Percentiles rank a stretch among this genome's conserved stretches.
Conservation (phyloP, 306 rosid genomes). For the Quercus glauca region DNA sequence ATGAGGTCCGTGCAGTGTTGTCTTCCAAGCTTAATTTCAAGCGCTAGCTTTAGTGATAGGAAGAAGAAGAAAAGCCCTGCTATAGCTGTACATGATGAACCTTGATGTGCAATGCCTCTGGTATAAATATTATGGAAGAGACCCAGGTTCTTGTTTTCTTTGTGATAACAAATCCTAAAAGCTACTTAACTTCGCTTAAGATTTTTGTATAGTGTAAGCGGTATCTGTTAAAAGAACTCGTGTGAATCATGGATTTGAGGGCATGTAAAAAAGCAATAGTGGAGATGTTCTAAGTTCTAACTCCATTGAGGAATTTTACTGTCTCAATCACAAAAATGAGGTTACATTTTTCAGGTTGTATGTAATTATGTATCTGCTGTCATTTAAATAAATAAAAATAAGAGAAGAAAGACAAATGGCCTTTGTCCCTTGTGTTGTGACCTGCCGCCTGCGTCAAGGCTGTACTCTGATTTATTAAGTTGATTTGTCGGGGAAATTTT, state of each 20-base stretch:
- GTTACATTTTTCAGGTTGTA: not conserved
- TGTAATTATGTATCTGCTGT: not conserved
- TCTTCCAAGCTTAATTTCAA: slow-evolving; percentile 73
- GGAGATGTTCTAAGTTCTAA: slow-evolving; percentile 13
- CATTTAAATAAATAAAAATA: not conserved
- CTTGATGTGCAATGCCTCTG: slow-evolving; percentile 7
- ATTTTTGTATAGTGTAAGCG: slow-evolving; percentile 33
- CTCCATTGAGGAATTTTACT: slow-evolving; percentile 18
- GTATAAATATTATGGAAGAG: slow-evolving; percentile 9
- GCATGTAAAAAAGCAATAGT: slow-evolving; percentile 23
- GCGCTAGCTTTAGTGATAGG: slow-evolving; percentile 65
- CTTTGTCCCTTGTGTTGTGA: no score
- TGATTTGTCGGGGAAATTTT: no score
- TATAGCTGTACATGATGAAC: slow-evolving; percentile 49
- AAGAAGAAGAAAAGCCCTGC: slow-evolving; percentile 68
- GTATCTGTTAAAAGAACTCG: slow-evolving; percentile 29
- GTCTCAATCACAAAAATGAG: not conserved
- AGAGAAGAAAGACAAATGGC: not conserved
- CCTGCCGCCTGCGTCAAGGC: no score
- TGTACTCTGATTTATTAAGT: no score
- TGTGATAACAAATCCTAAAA: not conserved
- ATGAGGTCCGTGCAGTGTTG: slow-evolving; percentile 58
- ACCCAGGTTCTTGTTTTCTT: not conserved
- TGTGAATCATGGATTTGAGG: slow-evolving; percentile 27
- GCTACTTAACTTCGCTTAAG: slow-evolving; percentile 5